Conservation (phyloP, 495 filamentous ascomycete genomes). For the Aspergillus campestris region DNA sequence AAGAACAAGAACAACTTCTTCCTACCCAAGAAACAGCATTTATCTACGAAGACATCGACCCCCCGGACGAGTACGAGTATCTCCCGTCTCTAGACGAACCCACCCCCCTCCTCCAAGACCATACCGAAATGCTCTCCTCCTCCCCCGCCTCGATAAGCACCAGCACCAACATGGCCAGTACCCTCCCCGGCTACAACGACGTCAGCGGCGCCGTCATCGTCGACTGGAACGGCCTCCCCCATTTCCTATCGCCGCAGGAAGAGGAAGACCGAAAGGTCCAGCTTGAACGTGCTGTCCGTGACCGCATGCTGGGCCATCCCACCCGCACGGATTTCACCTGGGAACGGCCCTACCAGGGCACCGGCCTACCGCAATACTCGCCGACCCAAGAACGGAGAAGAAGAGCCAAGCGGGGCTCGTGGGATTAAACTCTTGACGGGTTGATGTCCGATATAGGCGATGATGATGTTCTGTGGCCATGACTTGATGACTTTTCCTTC, state of each 20-base stretch:
- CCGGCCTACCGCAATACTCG: constrained; percentile 15
- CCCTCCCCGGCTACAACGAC: constrained; percentile 20
- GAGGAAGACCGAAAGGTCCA: constrained; percentile 12
- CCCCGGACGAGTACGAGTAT: constrained; percentile 2
- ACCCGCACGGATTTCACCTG: constrained; percentile 17
- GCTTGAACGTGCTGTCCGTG: constrained; percentile 18
- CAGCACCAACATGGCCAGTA: background rate
- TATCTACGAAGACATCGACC: constrained; percentile 13
- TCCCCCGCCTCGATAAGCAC: background rate
- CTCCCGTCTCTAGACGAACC: background rate
- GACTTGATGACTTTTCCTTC: no score
- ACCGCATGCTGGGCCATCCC: constrained; percentile 24
- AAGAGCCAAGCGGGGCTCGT: no score
- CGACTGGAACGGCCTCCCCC: constrained; percentile 17
- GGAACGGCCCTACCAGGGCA: constrained; percentile 5
- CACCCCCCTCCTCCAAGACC: background rate
- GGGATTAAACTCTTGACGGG: no score
- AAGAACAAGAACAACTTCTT: no score
- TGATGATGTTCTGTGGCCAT: no score
- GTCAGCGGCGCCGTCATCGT: constrained; percentile 24
- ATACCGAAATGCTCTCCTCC: background rate
- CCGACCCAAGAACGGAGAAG: constrained; percentile 6
- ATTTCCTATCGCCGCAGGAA: constrained; percentile 22
- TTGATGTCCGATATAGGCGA: no score
- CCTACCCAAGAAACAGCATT: background rate